Conservation (phyloP, 2,329 filamentous ascomycete species). For the Aspergillus texensis region DNA sequence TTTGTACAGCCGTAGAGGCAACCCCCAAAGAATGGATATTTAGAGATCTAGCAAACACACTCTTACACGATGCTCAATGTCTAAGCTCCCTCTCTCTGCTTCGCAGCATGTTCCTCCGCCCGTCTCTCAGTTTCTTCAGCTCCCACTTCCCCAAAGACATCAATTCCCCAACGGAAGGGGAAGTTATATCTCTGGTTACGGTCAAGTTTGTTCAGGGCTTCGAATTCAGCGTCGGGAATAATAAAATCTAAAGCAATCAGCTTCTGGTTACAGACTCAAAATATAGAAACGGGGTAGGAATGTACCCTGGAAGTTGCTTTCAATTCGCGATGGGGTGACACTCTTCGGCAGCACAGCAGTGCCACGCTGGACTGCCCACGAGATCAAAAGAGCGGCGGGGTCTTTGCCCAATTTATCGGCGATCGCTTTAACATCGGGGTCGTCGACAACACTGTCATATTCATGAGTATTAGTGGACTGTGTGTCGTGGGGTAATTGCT, state of each 20-base stretch:
- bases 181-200: conserved; percentile 42
- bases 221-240: conserved; percentile 39
- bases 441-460: conserved; percentile 58
- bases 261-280: neutral
- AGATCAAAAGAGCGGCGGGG: conserved; percentile 58
- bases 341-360: conserved; percentile 59
- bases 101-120: conserved; percentile 32
- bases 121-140: conserved; percentile 34
- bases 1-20: neutral
- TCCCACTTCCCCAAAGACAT: conserved; percentile 42
- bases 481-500: neutral
- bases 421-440: conserved; percentile 62
- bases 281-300: neutral
- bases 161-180: conserved; percentile 41
- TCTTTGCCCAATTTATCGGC: conserved; percentile 63
- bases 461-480: neutral
- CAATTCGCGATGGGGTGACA: conserved; percentile 56
- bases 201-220: conserved; percentile 38
- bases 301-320: conserved; percentile 50
- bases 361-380: conserved; percentile 58
- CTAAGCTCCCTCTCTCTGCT: conserved; percentile 19
- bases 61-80: neutral
- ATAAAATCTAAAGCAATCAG: conserved; percentile 29
- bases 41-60: neutral
- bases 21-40: neutral